These are phyloP conservation scores for Fusarium metavorans DNA, from an alignment of 2,329 filamentous ascomycete genomes.

Conservation along the genomic window DNA sequence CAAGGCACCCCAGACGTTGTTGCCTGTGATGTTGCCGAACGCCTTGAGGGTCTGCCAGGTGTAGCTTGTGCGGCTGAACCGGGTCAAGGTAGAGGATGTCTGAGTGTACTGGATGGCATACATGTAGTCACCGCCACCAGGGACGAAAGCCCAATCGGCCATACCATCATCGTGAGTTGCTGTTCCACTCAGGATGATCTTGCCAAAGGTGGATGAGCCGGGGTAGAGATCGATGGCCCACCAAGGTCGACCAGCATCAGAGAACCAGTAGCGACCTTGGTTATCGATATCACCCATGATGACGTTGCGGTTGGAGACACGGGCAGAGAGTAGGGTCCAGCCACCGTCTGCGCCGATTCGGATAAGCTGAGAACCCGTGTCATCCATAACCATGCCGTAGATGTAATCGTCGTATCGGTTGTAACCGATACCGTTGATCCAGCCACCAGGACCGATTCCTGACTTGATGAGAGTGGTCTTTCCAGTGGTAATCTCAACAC, in stretches of 20 bases:
- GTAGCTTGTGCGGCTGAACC: slow-evolving; percentile 36
- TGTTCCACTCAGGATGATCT: slow-evolving; percentile 33
- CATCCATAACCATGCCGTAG: slow-evolving; percentile 29
- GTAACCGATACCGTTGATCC: slow-evolving; percentile 39
- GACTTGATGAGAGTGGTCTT: slow-evolving; percentile 31
- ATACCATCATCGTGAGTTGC: slow-evolving; percentile 8
- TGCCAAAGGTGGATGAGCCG: slow-evolving; percentile 33
- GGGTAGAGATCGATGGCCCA: slow-evolving; percentile 40
- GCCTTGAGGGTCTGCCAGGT: slow-evolving; percentile 31
- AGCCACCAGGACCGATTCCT: slow-evolving; percentile 33
- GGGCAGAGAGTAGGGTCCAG: slow-evolving; percentile 27
- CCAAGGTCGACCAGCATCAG: slow-evolving; percentile 36
- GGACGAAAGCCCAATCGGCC: slow-evolving; percentile 42
- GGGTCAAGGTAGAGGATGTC: slow-evolving; percentile 21
- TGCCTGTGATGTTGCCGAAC: slow-evolving; percentile 15
- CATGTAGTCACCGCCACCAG: slow-evolving; percentile 42
- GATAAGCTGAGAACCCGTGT: slow-evolving; percentile 35
- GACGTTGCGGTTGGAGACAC: slow-evolving; percentile 26
- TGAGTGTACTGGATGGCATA: slow-evolving; percentile 27
- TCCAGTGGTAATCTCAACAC: slow-evolving; percentile 30
- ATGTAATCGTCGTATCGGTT: slow-evolving; percentile 39
- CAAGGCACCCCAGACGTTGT: slow-evolving; percentile 36
- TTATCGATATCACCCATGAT: slow-evolving; percentile 42
- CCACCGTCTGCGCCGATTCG: slow-evolving; percentile 37
- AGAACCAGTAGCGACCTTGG: slow-evolving; percentile 39